phyloP scores from a whole-genome alignment of 192 early-diverging fungal genomes.

The Mycoemilia scoparia region DNA sequence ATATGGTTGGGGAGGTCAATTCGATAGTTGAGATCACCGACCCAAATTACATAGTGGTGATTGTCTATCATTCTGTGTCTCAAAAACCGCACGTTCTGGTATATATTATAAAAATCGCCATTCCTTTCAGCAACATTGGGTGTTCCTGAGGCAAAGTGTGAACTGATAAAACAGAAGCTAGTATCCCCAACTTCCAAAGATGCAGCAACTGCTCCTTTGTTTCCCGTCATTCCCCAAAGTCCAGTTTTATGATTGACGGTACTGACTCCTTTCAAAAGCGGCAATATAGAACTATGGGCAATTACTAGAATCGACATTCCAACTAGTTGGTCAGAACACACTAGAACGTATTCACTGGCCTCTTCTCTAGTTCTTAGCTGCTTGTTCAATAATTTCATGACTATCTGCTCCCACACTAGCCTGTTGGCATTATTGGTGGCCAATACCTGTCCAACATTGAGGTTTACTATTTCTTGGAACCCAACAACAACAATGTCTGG shows the following conservation, averaged over 20 bases:
- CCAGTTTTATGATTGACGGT: conserved; percentile 82
- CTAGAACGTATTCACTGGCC: conserved; percentile 44
- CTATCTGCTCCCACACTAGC: conserved; percentile 18
- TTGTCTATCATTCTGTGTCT: conserved; percentile 43
- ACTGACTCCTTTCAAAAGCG: conserved; percentile 65
- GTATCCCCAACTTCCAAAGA: conserved; percentile 75
- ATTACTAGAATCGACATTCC: conserved; percentile 81
- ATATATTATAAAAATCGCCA: conserved; percentile 65
- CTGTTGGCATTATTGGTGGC: conserved; percentile 42
- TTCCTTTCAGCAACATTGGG: conserved; percentile 62
- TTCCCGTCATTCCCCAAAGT: conserved; percentile 85
- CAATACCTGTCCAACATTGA: conserved; percentile 52
- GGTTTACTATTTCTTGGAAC: conserved; percentile 93
- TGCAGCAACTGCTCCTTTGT: conserved; percentile 93
- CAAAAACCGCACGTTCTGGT: conserved; percentile 51
- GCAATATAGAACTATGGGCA: conserved; percentile 47
- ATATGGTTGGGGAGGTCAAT: conserved; percentile 54
- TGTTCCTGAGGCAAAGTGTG: conserved; percentile 83
- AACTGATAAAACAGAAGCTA: conserved; percentile 71
- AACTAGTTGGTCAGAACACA: conserved; percentile 77
- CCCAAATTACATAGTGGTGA: conserved; percentile 71
- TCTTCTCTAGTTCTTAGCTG: conserved; percentile 9
- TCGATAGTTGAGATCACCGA: conserved; percentile 91
- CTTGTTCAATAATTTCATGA: conserved; percentile 14
- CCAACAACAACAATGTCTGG: conserved; percentile 79